Evolutionary conservation across 768 basidiomycete species (phyloP).

Genomic region (Psilocybe subaeruginosa): DNA sequence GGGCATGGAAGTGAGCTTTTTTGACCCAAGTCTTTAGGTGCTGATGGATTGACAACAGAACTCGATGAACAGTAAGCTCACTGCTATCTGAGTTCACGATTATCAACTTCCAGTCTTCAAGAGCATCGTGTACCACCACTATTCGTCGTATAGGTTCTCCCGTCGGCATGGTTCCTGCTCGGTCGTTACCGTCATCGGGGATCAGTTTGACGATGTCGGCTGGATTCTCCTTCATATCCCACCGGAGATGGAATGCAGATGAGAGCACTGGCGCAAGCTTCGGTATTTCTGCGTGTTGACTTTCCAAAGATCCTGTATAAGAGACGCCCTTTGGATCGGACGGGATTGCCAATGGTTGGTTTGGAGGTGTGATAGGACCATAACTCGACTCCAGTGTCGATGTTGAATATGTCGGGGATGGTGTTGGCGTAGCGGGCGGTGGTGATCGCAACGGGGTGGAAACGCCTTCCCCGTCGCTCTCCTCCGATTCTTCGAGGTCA

Average conservation of each 20-base stretch:
- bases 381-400: not conserved
- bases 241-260: not conserved
- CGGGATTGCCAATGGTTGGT: not conserved
- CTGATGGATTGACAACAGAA: not conserved
- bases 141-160: not conserved
- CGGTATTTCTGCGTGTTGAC: not conserved
- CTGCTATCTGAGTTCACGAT: not conserved
- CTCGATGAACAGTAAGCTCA: slow-evolving; percentile 2
- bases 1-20: not conserved
- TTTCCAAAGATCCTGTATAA: not conserved
- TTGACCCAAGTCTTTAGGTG: slow-evolving; percentile 1
- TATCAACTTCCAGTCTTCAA: slow-evolving; percentile 3
- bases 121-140: not conserved
- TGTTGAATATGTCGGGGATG: not conserved
- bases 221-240: slow-evolving; percentile 7
- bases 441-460: not conserved
- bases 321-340: not conserved
- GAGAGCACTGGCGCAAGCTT: slow-evolving; percentile 1
- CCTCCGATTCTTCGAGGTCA: not conserved
- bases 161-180: not conserved
- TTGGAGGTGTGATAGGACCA: not conserved
- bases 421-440: not conserved
- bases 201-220: not conserved
- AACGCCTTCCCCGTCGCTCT: not conserved
- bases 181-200: not conserved